Base-by-base conservation (phyloP, 768 basidiomycete species). In the Sistotremastrum suecicum region DNA sequence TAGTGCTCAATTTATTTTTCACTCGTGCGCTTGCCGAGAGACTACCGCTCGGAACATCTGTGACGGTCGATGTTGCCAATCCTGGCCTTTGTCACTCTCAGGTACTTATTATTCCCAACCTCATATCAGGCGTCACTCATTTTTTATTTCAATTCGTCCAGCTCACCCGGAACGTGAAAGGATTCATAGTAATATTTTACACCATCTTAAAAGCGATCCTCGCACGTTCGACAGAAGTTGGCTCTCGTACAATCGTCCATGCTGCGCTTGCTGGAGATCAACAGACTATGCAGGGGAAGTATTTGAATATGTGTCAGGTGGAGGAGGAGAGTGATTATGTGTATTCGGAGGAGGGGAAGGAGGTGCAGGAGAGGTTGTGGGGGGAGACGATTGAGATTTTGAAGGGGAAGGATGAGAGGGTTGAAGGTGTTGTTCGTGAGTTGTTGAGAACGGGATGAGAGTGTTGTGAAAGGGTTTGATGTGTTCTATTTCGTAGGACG, bases 1-100 rank as follows among this genome's bases (percentile, higher is more conserved):
- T 42, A 72, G 69, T 71, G 10, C 55, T 71, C 39, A 63, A 66
- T 42, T 41, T 70, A 3, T 52, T 68, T 34, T 68, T 70, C 51
- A 56, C 53, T 33, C 68, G 63, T 10, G 61, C 61, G 2, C 53
- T 74, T 1, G 56, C 53, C 7, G 58, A 54, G 7, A 58, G 55
- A 20, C 54, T 70, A 9, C 56, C 59, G 5, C 39, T 49, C 6
- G 47, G 55, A 32, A 50, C 53, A 2, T 48, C 60, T 0, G 46
- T 69, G 12, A 63, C 66, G 34, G 59, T 65, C 45, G 60, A 61
- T 45, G 39, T 60, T 34, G 58, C 66, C 33, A 63, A 66, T 43
- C 71, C 71, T n/a, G 70, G 69, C 2, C 64, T 59, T 51, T 68
- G 68, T 53, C 43, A 52, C 12, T 69, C 68, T 5, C 20, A 20